These are phyloP conservation scores for Favolaschia claudopus DNA, from an alignment of 768 basidiomycete species.

Conservation along the genomic window DNA sequence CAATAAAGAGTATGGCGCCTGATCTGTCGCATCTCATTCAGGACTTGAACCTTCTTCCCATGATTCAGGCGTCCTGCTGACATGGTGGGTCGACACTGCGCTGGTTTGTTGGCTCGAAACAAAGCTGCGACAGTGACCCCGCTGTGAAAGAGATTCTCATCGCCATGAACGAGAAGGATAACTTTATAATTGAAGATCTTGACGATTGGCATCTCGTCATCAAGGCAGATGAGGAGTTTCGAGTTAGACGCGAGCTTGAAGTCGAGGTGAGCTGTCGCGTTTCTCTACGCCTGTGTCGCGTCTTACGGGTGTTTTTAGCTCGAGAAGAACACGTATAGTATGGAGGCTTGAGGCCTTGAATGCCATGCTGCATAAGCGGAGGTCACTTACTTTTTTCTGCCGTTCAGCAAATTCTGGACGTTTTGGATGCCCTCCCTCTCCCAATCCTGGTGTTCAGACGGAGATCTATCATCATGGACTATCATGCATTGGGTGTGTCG, in stretches of 20 bases:
- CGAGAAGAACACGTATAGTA: constrained; percentile 87
- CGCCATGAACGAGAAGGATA: constrained; percentile 79
- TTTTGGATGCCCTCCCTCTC: no score
- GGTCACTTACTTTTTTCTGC: no score
- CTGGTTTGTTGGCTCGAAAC: constrained; percentile 1
- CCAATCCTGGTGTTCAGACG: no score
- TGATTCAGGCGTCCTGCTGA: constrained; percentile 17
- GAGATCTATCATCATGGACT: no score
- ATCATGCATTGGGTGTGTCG: no score
- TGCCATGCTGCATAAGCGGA: no score
- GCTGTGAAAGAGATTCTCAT: constrained; percentile 90
- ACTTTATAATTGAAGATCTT: constrained; percentile 87
- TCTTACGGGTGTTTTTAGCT: constrained; percentile 50
- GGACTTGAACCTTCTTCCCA: not conserved
- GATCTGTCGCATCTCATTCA: not conserved
- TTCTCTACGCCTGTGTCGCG: not conserved
- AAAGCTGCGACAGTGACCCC: constrained; percentile 68
- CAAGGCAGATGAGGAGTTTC: constrained; percentile 81
- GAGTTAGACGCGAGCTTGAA: constrained; percentile 76
- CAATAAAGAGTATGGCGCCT: not conserved
- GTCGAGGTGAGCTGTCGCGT: constrained; percentile 62
- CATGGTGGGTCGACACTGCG: constrained; percentile 4
- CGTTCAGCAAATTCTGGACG: no score
- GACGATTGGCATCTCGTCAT: constrained; percentile 87
- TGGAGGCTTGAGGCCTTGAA: constrained; percentile 60